Base-by-base conservation (phyloP, 1,284 basidiomycete genomes). In the Stereum hirsutum region DNA sequence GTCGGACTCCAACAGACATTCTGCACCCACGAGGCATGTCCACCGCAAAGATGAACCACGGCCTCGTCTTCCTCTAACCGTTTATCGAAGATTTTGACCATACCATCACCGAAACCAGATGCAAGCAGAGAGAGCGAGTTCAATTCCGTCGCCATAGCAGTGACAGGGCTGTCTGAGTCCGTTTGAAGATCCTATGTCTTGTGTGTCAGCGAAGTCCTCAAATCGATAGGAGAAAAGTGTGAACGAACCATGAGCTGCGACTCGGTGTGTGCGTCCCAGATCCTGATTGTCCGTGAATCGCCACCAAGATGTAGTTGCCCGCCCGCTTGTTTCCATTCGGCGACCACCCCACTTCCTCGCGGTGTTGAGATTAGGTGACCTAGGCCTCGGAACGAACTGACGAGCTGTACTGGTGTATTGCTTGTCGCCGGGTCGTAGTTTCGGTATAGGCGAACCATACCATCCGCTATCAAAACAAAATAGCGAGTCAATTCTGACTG, bases 251-350 rank as follows among this genome's bases (percentile, higher is more conserved):
- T 64, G 27, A 89, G 68, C 54, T 88, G 83, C 19, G 79, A 78
- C 63, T 99, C 95, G 11, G 89, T 86, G 52, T 91, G 84, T 10
- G 93, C 94, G 60, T 99, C 95, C 96, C 96, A 99, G 1, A 94
- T 74, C 41, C 92, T 76, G 46, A 99, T 84, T 27, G 86, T 81
- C 44, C 83, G 79, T 39, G 90, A 88, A 62, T 99, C 95, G 6
- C 96, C 96, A 8, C 89, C 90, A 10, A 92, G 84, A 11, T 97
- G 68, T 25, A 99, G 66, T 31, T 82, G 81, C 0, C 95, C 96
- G 24, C 81, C 76, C 5, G 76, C 74, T 63, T 98, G 95, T 57
- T 92, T 90, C 96, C 96, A 99, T 47, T 95, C 91, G 41, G 89
- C 81, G 21, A 97, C 73, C 30, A 98, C 67, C 0, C 95, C 95